Base-by-base conservation (phyloP, 371 early-diverging fungal genomes). In the Rhizopus arrhizus region DNA sequence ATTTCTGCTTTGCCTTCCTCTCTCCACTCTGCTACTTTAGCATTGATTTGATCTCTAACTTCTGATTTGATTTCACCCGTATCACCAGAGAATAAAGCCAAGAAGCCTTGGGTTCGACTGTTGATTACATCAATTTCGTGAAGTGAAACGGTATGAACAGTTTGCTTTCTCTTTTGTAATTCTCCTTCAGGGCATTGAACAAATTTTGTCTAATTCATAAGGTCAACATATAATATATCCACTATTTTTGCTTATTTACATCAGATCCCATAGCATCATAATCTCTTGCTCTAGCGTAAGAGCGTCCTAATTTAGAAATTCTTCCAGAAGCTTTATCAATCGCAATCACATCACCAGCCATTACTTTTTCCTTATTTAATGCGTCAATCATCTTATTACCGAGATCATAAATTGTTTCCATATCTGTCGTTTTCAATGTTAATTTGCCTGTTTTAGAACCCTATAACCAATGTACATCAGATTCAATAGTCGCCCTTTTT, bases 91-190 rank as follows among this genome's bases (percentile, higher is more conserved):
- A 98, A 97, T 48, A 99, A 81, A 10, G 99, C 97, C 64, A 97
- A 73, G 75, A 97, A 98, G 0, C 98, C 98, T 73, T 98, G 97
- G 31, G 94, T 91, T 59, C 97, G 88, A 67, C 94, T 94, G 87
- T 99, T 99, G 73, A 99, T 95, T n/a, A 98, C 96, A 83, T 99
- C 99, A 66, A 99, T 95, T 78, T 99, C 99, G 77, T 99, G 99
- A 50, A 99, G 82, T 7, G 99, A 93, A 10, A 99, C 96, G 11
- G 94, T 95, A 65, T 99, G 98, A 10, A 94, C 95, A 32, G 94
- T 90, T 73, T 96, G 96, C 75, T 94, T 92, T 56, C 93, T 90
- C 73, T 92, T 95, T 74, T 99, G 97, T 46, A 99, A 83, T 81
- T 99, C 99, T 29, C 99, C 99, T 64, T 99, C 99, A 9, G 99